Conservation (phyloP, 768 basidiomycete genomes). For the Russula griseocarnosa region DNA sequence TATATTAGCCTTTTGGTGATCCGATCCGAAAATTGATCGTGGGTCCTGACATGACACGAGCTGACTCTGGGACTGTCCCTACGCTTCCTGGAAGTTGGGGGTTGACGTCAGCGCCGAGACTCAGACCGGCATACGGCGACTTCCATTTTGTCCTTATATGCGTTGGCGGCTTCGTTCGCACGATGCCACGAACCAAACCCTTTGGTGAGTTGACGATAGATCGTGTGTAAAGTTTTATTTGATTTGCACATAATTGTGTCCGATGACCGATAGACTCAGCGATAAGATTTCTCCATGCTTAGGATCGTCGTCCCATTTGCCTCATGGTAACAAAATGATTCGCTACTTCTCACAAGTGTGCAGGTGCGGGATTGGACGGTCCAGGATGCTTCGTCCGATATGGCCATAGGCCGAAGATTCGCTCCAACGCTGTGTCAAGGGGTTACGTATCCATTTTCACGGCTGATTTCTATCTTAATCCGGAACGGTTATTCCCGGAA, state of each 20-base stretch:
- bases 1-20: conserved; percentile 28
- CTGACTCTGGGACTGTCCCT: conserved; percentile 13
- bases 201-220: conserved; percentile 8
- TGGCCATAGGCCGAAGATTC: conserved; percentile 21
- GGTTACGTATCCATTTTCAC: conserved; percentile 24
- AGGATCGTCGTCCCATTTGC: conserved; percentile 11
- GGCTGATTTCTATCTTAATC: conserved; percentile 13
- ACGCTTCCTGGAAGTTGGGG: conserved; percentile 20
- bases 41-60: conserved; percentile 21
- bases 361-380: neutral
- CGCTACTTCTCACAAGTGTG: neutral
- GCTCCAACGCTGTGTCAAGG: conserved; percentile 18
- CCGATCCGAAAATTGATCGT: conserved; percentile 28
- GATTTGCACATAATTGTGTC: neutral
- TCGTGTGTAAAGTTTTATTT: conserved; percentile 11
- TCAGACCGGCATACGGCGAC: conserved; percentile 13
- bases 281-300: conserved; percentile 10
- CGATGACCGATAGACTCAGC: conserved; percentile 12
- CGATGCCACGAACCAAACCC: conserved; percentile 13
- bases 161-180: conserved; percentile 12
- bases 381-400: conserved; percentile 4
- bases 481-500: conserved; percentile 24
- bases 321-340: conserved; percentile 2
- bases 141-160: conserved; percentile 28
- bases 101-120: conserved; percentile 28